Evolutionary conservation across 2,329 filamentous ascomycete species (phyloP), one percentile per base, ranked within the genome.

Genomic region (Apiospora sp.): DNA sequence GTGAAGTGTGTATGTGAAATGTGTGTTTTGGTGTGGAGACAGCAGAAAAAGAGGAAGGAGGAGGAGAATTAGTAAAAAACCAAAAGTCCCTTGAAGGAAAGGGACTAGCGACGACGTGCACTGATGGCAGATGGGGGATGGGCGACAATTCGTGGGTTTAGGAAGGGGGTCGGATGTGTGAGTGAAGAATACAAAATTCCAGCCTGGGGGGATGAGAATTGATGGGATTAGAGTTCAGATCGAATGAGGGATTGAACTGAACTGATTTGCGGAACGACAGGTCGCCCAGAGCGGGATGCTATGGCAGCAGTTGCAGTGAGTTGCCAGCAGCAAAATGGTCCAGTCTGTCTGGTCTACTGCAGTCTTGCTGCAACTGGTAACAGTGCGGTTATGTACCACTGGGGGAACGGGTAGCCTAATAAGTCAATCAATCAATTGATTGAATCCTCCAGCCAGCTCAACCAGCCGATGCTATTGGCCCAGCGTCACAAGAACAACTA

Each of bases 1-100:
- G 77, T 77, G 77, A 71, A 75, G 78, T 76, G 75, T 75, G 77
- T 76, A 72, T 34, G 58, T 67, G 69, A 51, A 51, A 51, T 70
- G 48, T 49, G 51, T 44, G 51, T 48, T 48, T 51, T 48, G 51
- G 37, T 51, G 51, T 54, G 69, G 69, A 43, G 41, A 54, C 48
- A 8, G 69, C 51, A 48, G 37, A 70, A 64, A 64, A 64, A 64
- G 58, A 64, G 58, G 58, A 64, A 51, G 51, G 69, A 41, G 51
- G 69, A 71, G 54, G 69, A 67, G 58, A 48, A 41, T 43, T 27
- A 71, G 41, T 37, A 54, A 70, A 43, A 27, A 70, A 58, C 37
- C 48, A 44, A 68, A 68, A 54, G 48, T 70, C 68, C 68, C 68
- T 69, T 43, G 46, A 51, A 43, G 48, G 68, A 70, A 70, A 69